Evolutionary conservation across 1,284 basidiomycete genomes (phyloP).

Genomic region (Hymenochaete sp.): DNA sequence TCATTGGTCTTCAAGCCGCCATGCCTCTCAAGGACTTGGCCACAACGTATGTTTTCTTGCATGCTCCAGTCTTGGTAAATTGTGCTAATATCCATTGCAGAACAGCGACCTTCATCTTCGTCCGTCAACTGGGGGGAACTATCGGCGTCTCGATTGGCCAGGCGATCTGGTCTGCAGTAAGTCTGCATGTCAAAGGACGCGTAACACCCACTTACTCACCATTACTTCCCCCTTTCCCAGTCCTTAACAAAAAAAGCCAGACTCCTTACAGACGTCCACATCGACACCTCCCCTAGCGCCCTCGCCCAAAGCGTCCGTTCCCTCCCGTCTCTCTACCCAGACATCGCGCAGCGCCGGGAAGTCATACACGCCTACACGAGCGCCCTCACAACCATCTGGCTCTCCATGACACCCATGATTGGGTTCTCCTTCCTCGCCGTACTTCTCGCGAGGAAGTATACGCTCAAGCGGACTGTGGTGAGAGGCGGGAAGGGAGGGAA

Average conservation of each 20-base stretch:
- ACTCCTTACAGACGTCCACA: constrained; percentile 36
- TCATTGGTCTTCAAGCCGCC: constrained; percentile 68
- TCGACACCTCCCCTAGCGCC: constrained; percentile 44
- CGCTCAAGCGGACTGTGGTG: constrained; percentile 50
- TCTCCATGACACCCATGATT: constrained; percentile 52
- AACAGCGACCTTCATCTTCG: constrained; percentile 64
- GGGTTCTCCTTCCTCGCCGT: constrained; percentile 51
- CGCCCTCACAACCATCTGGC: constrained; percentile 66
- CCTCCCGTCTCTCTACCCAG: constrained; percentile 42
- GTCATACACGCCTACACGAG: constrained; percentile 64
- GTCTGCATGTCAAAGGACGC: constrained; percentile 18
- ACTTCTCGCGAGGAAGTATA: constrained; percentile 53
- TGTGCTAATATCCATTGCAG: too few species aligned
- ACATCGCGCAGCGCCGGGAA: constrained; percentile 36
- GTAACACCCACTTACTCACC: constrained; percentile 2
- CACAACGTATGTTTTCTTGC: too few species aligned
- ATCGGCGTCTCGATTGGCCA: constrained; percentile 68
- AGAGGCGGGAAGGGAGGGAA: constrained; percentile 28
- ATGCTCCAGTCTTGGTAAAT: too few species aligned
- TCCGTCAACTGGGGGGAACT: constrained; percentile 70
- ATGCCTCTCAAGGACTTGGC: constrained; percentile 81
- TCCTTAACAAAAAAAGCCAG: constrained; percentile 41
- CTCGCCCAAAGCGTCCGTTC: constrained; percentile 49
- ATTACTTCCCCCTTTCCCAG: constrained; percentile 24
- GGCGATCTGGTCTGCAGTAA: constrained; percentile 54